A percentile compares a stretch with the other conserved stretches of the same genome.
phyloP scores from a whole-genome alignment of 192 early-diverging fungal genomes.

The Linnemannia exigua region DNA sequence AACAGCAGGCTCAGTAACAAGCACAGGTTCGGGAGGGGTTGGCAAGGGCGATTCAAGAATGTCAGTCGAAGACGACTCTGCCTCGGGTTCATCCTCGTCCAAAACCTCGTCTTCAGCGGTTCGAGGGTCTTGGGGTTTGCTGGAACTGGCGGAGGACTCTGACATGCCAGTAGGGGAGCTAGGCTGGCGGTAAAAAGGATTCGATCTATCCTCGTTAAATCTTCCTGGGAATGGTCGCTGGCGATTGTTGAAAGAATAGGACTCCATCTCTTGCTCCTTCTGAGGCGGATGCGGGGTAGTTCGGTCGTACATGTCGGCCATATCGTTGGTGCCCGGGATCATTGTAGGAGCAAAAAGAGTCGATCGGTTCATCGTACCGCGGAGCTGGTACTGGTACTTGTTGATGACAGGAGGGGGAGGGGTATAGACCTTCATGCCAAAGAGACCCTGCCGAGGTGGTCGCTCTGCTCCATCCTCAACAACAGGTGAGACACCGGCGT shows the following conservation, averaged over 20 bases:
- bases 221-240: background rate
- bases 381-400: slow-evolving; percentile 20
- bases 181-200: background rate
- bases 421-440: slow-evolving; percentile 20
- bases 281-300: slow-evolving; percentile 8
- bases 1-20: slow-evolving; percentile 22
- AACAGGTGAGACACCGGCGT: slow-evolving; percentile 10
- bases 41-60: background rate
- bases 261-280: slow-evolving; percentile 8
- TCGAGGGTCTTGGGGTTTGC: slow-evolving; percentile 15
- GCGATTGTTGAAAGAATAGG: background rate
- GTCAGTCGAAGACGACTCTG: background rate
- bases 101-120: slow-evolving; percentile 30
- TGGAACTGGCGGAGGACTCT: slow-evolving; percentile 13
- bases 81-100: slow-evolving; percentile 28
- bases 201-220: background rate
- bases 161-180: slow-evolving; percentile 18
- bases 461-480: background rate
- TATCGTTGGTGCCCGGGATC: slow-evolving; percentile 12
- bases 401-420: slow-evolving; percentile 11
- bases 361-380: background rate
- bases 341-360: slow-evolving; percentile 31
- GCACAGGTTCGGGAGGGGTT: background rate
- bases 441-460: slow-evolving; percentile 21
- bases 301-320: slow-evolving; percentile 39